phyloP scores from a whole-genome alignment of 495 filamentous ascomycete genomes.

The Parachaetomium inaequale region DNA sequence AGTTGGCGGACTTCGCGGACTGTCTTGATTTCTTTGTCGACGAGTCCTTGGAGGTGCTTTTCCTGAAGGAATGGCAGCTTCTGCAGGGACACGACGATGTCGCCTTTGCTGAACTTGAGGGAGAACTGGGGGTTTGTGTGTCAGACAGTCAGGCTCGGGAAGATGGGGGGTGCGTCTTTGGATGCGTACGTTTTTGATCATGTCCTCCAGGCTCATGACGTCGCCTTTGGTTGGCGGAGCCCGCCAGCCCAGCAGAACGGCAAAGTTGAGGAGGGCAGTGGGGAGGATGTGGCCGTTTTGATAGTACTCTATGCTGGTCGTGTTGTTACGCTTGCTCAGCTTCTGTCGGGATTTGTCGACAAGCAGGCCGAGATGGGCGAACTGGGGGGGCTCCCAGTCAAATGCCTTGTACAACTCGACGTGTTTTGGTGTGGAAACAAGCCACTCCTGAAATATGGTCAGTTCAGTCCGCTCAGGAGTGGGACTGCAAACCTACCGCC shows the following conservation, averaged over 20 bases:
- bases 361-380: constrained; percentile 86
- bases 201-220: constrained; percentile 64
- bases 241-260: constrained; percentile 76
- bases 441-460: constrained; percentile 65
- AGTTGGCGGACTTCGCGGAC: not conserved
- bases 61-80: constrained; percentile 82
- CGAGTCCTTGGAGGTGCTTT: constrained; percentile 50
- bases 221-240: constrained; percentile 40
- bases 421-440: constrained; percentile 88
- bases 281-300: constrained; percentile 67
- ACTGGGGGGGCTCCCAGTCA: constrained; percentile 76
- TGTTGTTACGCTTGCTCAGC: constrained; percentile 79
- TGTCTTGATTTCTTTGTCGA: not conserved
- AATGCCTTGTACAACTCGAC: constrained; percentile 83
- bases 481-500: constrained; percentile 48
- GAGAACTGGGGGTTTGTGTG: constrained; percentile 52
- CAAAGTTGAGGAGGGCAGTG: constrained; percentile 74
- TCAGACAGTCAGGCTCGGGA: constrained; percentile 41
- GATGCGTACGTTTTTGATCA: constrained; percentile 59
- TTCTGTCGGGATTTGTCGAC: constrained; percentile 73
- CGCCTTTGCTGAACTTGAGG: constrained; percentile 81
- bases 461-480: not conserved
- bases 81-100: constrained; percentile 74
- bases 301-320: constrained; percentile 67
- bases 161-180: not conserved